These are phyloP conservation scores for Trichoderma gamsii DNA, from an alignment of 495 filamentous ascomycete genomes.

Conservation along the genomic window DNA sequence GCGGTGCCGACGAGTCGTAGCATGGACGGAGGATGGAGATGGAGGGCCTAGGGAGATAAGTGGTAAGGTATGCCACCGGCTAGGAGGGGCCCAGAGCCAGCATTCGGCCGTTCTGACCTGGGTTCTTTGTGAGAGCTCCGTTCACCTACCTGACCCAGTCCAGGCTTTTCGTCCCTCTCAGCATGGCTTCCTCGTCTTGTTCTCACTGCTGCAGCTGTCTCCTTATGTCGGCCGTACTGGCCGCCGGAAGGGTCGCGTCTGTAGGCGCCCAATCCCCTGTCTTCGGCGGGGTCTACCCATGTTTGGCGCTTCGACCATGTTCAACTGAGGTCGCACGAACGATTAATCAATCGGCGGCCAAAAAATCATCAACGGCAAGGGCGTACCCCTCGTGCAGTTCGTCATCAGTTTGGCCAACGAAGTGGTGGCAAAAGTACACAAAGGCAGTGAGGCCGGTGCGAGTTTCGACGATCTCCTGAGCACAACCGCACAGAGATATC, in stretches of 20 bases:
- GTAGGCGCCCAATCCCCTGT: conserved; percentile 13
- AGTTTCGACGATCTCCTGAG: neutral
- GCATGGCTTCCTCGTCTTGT: neutral
- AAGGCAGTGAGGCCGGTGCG: neutral
- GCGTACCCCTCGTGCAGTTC: neutral
- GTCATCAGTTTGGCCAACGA: neutral
- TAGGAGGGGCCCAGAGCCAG: neutral
- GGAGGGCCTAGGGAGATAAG: neutral
- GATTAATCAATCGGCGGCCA: conserved; percentile 11
- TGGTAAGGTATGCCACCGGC: conserved; percentile 1
- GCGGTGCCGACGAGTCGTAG: conserved; percentile 15
- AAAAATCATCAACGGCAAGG: conserved; percentile 11
- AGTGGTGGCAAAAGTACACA: neutral
- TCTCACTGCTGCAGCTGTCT: neutral
- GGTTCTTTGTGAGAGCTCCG: neutral
- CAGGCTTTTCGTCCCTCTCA: neutral
- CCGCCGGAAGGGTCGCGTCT: conserved; percentile 13
- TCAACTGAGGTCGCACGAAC: conserved; percentile 13
- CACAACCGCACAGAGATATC: neutral
- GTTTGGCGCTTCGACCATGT: conserved; percentile 10
- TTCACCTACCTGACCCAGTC: conserved; percentile 2
- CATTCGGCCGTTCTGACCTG: neutral
- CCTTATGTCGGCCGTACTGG: conserved; percentile 10
- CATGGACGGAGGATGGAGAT: neutral
- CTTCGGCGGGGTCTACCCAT: neutral